phyloP scores from a whole-genome alignment of 202 grass and related monocot species.

The Saccharum hybrid region DNA sequence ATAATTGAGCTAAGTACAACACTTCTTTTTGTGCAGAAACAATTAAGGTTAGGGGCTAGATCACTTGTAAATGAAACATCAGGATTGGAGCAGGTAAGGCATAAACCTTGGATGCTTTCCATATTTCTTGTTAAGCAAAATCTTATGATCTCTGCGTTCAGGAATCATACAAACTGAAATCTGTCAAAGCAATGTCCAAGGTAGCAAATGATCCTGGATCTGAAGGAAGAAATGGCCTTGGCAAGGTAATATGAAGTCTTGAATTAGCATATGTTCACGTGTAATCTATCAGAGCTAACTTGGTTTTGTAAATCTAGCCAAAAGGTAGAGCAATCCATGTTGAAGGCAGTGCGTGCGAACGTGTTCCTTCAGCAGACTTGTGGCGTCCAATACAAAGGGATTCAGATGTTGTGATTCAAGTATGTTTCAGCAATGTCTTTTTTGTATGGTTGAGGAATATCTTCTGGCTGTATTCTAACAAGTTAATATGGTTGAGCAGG shows the following conservation, averaged over 20 bases:
- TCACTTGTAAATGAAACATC: conserved; percentile 43
- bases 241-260: conserved; percentile 52
- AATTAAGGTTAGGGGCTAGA: conserved; percentile 51
- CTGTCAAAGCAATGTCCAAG: conserved; percentile 39
- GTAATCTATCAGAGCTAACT: conserved; percentile 36
- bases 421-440: conserved; percentile 43
- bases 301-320: conserved; percentile 52
- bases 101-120: conserved; percentile 35
- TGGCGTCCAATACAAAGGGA: conserved; percentile 68
- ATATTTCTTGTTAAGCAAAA: conserved; percentile 38
- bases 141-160: conserved; percentile 44
- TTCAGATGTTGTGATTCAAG: conserved; percentile 89
- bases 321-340: conserved; percentile 84
- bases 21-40: conserved; percentile 49
- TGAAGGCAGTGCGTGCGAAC: conserved; percentile 61
- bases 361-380: conserved; percentile 67
- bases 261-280: conserved; percentile 37
- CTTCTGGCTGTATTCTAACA: conserved; percentile 36
- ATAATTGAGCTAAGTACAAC: conserved; percentile 16
- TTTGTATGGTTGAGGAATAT: conserved; percentile 31
- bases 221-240: conserved; percentile 44
- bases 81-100: conserved; percentile 58
- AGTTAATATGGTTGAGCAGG: conserved; percentile 39
- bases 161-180: conserved; percentile 45
- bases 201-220: conserved; percentile 44